phyloP scores from a whole-genome alignment of 768 basidiomycete species.

The Galerina marginata region DNA sequence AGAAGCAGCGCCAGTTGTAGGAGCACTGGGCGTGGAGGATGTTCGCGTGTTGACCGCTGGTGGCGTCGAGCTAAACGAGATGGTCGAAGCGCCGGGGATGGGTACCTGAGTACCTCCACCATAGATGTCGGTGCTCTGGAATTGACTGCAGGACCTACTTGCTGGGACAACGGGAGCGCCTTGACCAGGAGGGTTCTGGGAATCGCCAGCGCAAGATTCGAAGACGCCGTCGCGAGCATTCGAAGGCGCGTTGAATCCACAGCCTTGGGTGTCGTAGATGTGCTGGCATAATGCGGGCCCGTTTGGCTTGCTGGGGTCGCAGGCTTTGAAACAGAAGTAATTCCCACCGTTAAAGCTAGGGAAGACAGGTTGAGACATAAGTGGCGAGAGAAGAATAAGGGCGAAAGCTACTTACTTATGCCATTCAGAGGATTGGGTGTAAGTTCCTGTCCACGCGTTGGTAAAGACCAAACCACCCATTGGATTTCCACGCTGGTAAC shows the following conservation, averaged over 20 bases:
- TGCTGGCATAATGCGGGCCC: constrained; percentile 68
- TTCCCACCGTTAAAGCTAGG: constrained; percentile 72
- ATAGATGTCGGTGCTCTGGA: constrained; percentile 34
- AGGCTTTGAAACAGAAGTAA: constrained; percentile 74
- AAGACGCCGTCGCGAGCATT: constrained; percentile 62
- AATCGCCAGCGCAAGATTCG: constrained; percentile 68
- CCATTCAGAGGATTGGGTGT: constrained; percentile 71
- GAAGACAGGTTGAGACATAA: background rate
- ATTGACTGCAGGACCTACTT: constrained; percentile 43
- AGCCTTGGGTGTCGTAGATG: constrained; percentile 77
- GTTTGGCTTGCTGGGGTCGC: constrained; percentile 61
- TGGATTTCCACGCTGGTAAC: constrained; percentile 73
- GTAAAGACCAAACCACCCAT: constrained; percentile 76
- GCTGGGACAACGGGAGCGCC: constrained; percentile 33
- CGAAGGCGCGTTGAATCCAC: constrained; percentile 74
- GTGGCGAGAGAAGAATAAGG: no score
- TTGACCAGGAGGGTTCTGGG: constrained; percentile 41
- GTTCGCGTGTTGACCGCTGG: background rate
- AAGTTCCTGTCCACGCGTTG: constrained; percentile 51
- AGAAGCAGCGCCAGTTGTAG: background rate
- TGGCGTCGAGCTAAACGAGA: constrained; percentile 16
- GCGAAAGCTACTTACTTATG: constrained; percentile 52
- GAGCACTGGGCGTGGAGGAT: constrained; percentile 1
- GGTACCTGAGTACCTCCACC: constrained; percentile 26
- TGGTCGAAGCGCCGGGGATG: constrained; percentile 26